Base-by-base conservation (phyloP, 495 filamentous ascomycete genomes). In the Aspergillus diversus region DNA sequence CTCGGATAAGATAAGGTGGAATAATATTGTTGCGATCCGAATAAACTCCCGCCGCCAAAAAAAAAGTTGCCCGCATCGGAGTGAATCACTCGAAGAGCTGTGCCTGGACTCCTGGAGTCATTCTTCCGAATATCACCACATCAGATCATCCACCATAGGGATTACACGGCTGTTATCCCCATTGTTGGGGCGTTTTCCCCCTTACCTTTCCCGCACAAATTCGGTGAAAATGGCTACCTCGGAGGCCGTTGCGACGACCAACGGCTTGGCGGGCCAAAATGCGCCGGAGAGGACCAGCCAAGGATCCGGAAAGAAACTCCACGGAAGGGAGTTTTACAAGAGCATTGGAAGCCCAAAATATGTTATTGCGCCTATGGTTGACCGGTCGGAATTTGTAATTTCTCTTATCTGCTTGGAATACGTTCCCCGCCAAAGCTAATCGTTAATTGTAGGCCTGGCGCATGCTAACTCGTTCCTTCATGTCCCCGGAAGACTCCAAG, bases 321-420 rank as follows among this genome's bases (percentile, higher is more conserved):
- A 88, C 63, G 95, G 95, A 6, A 83, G 96, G 17, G 89, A 89
- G 37, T 97, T 99, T 74, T 99, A 97, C 69, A 86, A 96, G 74
- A 95, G 90, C 67, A 86, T 99, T 59, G 95, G 96, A 12, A 92
- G 89, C 59, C 95, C 95, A 0, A 96, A 90, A 70, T 87, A 90
- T 65, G 85, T 98, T 46, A 83, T 99, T 33, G 95, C 95, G 37
- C 95, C 95, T 35, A 99, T 99, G 95, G 95, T 99, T 21, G 95
- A 98, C 66, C 90, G 97, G 71, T 97, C 92, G 5, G 96, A 99
- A 80, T 96, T 97, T 79, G 94, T 97, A 81, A 63, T 89, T 80
- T 39, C 33, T 59, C 59, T 64, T 33, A 49, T 51, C 21, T 37
- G 2, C 4, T 37, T 37, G 48, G n/a, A 12, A 11, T 13, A 13